Conservation (phyloP, 2,329 filamentous ascomycete species). For the Arthrobotrys megalospora region DNA sequence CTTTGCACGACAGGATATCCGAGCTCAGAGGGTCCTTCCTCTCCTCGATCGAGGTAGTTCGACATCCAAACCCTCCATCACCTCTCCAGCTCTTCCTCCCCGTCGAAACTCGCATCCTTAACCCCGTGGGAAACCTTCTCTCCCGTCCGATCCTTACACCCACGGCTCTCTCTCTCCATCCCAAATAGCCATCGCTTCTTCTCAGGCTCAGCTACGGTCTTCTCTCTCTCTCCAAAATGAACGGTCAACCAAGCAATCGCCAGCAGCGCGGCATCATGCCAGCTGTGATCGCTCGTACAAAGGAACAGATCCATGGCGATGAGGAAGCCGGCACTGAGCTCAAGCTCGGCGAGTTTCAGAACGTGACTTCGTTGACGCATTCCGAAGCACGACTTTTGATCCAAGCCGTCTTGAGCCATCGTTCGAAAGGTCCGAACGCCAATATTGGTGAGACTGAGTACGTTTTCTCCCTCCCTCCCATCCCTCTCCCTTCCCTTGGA, state of each 20-base stretch:
- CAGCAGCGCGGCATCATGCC: conserved; percentile 44
- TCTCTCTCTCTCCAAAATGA: conserved; percentile 32
- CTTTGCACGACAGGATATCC: conserved; percentile 24
- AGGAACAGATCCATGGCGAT: conserved; percentile 80
- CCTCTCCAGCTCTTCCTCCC: not conserved
- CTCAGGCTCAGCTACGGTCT: not conserved
- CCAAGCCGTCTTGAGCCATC: conserved; percentile 86
- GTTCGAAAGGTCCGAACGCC: conserved; percentile 80
- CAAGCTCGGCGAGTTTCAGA: conserved; percentile 91
- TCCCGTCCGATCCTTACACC: conserved; percentile 40
- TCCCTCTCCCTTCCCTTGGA: not conserved
- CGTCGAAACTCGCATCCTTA: not conserved
- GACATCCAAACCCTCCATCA: conserved; percentile 5
- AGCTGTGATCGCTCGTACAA: conserved; percentile 75
- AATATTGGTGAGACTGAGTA: conserved; percentile 88
- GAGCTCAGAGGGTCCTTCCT: conserved; percentile 40
- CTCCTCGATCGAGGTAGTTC: conserved; percentile 35
- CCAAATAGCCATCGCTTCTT: not conserved
- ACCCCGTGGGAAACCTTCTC: conserved; percentile 18
- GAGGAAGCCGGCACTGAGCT: conserved; percentile 88
- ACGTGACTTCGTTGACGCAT: conserved; percentile 90
- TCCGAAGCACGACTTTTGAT: conserved; percentile 94
- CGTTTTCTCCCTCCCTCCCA: conserved; percentile 66
- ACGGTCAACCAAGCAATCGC: conserved; percentile 55
- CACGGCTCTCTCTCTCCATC: not conserved